phyloP scores from a whole-genome alignment of 2,329 filamentous ascomycete genomes.

The Biscogniauxia mediterranea region DNA sequence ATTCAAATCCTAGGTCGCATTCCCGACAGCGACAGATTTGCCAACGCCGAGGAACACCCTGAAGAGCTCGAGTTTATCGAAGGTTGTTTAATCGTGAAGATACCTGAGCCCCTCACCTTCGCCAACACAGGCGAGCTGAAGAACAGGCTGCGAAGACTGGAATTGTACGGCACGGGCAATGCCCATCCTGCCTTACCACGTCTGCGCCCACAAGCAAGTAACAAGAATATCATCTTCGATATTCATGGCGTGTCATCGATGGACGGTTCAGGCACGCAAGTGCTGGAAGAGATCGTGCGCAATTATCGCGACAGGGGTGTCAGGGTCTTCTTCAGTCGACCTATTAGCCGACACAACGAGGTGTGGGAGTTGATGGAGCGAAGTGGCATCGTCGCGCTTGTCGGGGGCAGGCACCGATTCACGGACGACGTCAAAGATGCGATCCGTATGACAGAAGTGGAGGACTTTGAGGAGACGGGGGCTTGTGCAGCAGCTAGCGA shows the following conservation, averaged over 20 bases:
- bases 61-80: constrained; percentile 83
- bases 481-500: constrained; percentile 18
- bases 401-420: constrained; percentile 76
- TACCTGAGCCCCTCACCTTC: constrained; percentile 93
- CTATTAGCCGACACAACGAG: constrained; percentile 46
- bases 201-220: constrained; percentile 73
- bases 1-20: constrained; percentile 95
- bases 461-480: constrained; percentile 38
- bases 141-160: constrained; percentile 75
- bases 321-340: constrained; percentile 69
- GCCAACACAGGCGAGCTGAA: constrained; percentile 94
- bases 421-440: constrained; percentile 83
- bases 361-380: constrained; percentile 72
- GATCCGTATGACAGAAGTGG: constrained; percentile 73
- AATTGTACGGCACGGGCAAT: constrained; percentile 81
- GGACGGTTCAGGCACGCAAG: constrained; percentile 90
- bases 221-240: constrained; percentile 92
- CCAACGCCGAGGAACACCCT: constrained; percentile 75
- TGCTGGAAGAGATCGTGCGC: constrained; percentile 83
- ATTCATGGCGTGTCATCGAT: constrained; percentile 95
- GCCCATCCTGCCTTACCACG: constrained; percentile 87
- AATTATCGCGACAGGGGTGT: constrained; percentile 76
- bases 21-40: constrained; percentile 77
- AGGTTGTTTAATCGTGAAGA: constrained; percentile 93
- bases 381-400: constrained; percentile 81